These are phyloP conservation scores for Epichloe elymi DNA, from an alignment of 2,329 filamentous ascomycete genomes.

Conservation along the genomic window DNA sequence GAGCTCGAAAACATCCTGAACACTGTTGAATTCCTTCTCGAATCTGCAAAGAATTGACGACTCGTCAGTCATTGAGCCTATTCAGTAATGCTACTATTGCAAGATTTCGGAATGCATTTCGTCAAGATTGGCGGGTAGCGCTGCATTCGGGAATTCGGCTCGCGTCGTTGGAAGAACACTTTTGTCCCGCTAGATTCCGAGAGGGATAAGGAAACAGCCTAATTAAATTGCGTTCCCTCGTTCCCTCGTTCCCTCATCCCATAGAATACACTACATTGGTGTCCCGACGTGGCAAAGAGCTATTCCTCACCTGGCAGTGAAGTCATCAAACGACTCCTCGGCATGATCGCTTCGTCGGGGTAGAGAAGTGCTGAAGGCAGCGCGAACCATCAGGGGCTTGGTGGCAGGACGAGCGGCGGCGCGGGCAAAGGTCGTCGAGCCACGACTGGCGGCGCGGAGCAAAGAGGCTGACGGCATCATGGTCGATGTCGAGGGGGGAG, in stretches of 20 bases:
- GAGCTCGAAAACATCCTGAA: slow-evolving; percentile 99
- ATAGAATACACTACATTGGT: background rate
- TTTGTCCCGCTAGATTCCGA: background rate
- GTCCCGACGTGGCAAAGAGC: background rate
- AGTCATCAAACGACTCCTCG: slow-evolving; percentile 98
- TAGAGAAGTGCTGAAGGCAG: slow-evolving; percentile 51
- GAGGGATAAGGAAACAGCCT: background rate
- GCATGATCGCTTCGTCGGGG: slow-evolving; percentile 51
- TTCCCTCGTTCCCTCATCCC: background rate
- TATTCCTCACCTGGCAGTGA: slow-evolving; percentile 74
- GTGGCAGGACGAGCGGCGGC: slow-evolving; percentile 45
- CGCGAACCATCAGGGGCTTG: slow-evolving; percentile 40
- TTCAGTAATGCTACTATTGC: background rate
- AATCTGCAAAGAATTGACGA: slow-evolving; percentile 48
- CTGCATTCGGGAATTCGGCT: background rate
- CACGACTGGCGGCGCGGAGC: slow-evolving; percentile 59
- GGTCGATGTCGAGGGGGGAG: slow-evolving; percentile 7
- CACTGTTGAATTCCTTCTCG: slow-evolving; percentile 96
- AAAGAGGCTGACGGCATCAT: slow-evolving; percentile 54
- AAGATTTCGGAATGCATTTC: background rate
- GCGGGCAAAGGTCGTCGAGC: slow-evolving; percentile 50
- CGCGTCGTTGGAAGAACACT: background rate
- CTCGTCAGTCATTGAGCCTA: slow-evolving; percentile 18
- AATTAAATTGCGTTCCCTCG: background rate
- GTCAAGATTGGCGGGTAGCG: background rate